Evolutionary conservation across 257 asterid genomes (phyloP).

Genomic region (Fraxinus excelsior): DNA sequence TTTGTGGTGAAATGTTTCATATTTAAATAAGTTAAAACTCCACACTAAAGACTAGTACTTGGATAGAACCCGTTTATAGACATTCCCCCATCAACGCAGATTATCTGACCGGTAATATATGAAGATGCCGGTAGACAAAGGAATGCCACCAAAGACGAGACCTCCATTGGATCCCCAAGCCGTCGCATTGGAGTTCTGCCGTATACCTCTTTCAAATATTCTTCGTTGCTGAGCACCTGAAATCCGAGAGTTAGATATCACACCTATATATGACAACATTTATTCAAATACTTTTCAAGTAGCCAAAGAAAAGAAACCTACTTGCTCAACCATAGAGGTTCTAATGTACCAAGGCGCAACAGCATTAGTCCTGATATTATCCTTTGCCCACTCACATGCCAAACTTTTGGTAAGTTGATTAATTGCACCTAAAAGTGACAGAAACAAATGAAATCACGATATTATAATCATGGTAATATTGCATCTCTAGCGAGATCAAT

Average conservation of each 20-base stretch:
- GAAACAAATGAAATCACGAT: not conserved
- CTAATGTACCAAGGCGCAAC: constrained; percentile 78
- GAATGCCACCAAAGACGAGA: constrained; percentile 65
- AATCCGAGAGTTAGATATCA: constrained; percentile 15
- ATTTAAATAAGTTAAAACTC: too few species aligned
- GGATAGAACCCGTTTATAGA: constrained; percentile 66
- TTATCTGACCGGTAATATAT: constrained; percentile 64
- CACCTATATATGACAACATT: not conserved
- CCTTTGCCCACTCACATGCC: constrained; percentile 82
- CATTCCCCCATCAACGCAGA: constrained; percentile 75
- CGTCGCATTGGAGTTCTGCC: constrained; percentile 65
- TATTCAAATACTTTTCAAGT: not conserved
- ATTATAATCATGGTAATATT: not conserved
- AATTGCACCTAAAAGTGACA: constrained; percentile 52
- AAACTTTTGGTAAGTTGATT: constrained; percentile 68
- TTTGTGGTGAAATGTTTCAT: too few species aligned
- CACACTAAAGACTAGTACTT: not conserved
- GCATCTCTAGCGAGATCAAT: not conserved
- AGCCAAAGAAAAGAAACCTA: constrained; percentile 24
- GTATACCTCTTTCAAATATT: constrained; percentile 55
- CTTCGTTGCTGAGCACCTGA: constrained; percentile 50
- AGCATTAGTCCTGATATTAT: constrained; percentile 59
- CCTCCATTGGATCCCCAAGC: constrained; percentile 70
- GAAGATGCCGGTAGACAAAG: constrained; percentile 77
- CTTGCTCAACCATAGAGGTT: constrained; percentile 70